Percentiles rank a stretch among this genome's conserved stretches.
Conservation (phyloP, 305 asterid species). For the Fraxinus platypoda region DNA sequence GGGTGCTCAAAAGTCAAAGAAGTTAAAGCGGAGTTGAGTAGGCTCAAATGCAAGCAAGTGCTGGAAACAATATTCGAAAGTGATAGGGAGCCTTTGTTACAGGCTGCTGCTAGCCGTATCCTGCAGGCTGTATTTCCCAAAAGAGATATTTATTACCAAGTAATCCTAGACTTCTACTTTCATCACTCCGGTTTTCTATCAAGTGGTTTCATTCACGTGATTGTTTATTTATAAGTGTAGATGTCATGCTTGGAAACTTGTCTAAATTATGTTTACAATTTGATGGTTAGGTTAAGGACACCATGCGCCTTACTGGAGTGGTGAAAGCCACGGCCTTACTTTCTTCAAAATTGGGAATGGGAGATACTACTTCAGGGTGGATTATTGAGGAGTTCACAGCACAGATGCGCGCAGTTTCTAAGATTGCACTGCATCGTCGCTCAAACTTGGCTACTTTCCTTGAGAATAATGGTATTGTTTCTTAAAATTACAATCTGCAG, state of each 20-base stretch:
- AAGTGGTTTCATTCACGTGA: constrained; percentile 2
- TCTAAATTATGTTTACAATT: constrained; percentile 23
- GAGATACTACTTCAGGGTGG: constrained; percentile 87
- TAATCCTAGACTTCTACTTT: constrained; percentile 33
- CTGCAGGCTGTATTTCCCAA: constrained; percentile 86
- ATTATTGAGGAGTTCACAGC: constrained; percentile 88
- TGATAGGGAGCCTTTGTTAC: constrained; percentile 89
- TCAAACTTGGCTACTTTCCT: constrained; percentile 85
- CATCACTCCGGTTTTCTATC: constrained; percentile 12
- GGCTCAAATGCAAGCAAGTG: constrained; percentile 70
- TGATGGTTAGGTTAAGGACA: constrained; percentile 75
- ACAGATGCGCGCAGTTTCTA: constrained; percentile 98
- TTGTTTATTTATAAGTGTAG: not conserved
- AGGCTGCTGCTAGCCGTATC: constrained; percentile 82
- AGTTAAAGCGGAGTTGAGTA: constrained; percentile 52
- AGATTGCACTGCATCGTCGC: constrained; percentile 90
- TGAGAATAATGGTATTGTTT: constrained; percentile 66
- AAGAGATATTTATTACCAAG: constrained; percentile 88
- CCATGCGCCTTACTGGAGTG: constrained; percentile 90
- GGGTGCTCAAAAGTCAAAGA: constrained; percentile 69
- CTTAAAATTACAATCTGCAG: constrained; percentile 1
- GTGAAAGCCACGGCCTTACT: constrained; percentile 81
- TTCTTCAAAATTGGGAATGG: constrained; percentile 79
- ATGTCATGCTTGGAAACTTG: not conserved
- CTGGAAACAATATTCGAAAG: constrained; percentile 86